A percentile compares a stretch with the other conserved stretches of the same genome.
Conservation (phyloP, 345 rosid genomes). For the Corymbia maculata region DNA sequence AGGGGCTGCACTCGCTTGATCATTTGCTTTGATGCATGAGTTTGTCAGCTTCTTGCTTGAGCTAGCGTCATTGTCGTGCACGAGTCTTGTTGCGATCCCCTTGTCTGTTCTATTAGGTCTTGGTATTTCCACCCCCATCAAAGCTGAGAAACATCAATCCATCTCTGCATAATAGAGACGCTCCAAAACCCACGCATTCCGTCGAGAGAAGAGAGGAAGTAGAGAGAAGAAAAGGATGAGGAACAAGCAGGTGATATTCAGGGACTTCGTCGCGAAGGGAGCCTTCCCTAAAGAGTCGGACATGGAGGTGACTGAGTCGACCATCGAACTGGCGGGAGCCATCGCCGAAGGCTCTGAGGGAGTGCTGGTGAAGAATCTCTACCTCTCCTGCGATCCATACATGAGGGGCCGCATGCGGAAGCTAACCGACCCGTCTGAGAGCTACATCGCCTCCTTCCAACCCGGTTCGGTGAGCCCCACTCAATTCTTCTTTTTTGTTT, state of each 20-base stretch:
- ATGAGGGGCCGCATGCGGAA: neutral
- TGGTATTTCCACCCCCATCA: neutral
- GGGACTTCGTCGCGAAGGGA: neutral
- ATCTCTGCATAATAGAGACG: neutral
- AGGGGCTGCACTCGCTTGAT: neutral
- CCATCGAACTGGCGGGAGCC: neutral
- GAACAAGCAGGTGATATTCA: constrained; percentile 3
- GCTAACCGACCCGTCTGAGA: neutral
- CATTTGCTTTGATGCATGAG: neutral
- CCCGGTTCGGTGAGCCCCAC: neutral
- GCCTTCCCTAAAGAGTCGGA: neutral
- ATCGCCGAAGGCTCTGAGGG: neutral
- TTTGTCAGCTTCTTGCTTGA: neutral
- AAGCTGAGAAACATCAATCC: neutral
- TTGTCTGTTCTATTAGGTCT: neutral
- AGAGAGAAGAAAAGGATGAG: neutral
- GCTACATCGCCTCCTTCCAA: neutral
- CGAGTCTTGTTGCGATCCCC: neutral
- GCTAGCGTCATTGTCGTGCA: neutral
- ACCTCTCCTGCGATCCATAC: constrained; percentile 1
- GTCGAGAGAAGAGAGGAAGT: neutral
- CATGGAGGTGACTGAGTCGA: neutral
- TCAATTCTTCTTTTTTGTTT: neutral
- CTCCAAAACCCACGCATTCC: neutral
- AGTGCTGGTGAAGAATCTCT: neutral